phyloP scores from a whole-genome alignment of 331 rosid species.

The Rosa hybrid region DNA sequence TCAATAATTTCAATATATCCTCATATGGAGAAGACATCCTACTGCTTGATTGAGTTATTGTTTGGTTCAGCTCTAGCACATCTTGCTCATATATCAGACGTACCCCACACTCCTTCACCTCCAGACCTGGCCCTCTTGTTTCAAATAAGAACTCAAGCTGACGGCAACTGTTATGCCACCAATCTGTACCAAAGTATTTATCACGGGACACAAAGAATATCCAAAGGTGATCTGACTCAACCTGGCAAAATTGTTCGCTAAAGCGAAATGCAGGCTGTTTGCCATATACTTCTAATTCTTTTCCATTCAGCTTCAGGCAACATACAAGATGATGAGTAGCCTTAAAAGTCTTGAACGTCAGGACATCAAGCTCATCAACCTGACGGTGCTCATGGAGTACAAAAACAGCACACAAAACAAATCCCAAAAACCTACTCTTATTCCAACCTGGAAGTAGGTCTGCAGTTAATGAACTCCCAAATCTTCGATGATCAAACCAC shows the following conservation, averaged over 20 bases:
- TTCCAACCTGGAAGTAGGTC: not conserved
- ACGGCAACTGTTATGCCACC: not conserved
- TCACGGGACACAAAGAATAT: not conserved
- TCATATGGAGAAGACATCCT: not conserved
- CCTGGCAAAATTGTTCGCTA: not conserved
- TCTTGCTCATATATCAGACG: not conserved
- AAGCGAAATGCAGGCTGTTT: not conserved
- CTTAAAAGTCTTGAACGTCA: not conserved
- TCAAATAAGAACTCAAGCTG: not conserved
- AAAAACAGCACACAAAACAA: slow-evolving; percentile 6
- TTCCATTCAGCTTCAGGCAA: not conserved
- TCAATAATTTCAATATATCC: too few species aligned
- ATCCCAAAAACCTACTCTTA: not conserved
- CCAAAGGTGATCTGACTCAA: slow-evolving; percentile 9
- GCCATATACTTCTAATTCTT: not conserved
- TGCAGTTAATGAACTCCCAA: not conserved
- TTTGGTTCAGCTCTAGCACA: not conserved
- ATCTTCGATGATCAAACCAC: not conserved
- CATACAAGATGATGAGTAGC: slow-evolving; percentile 4
- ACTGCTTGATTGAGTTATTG: not conserved
- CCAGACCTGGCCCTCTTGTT: not conserved
- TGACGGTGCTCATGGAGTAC: not conserved
- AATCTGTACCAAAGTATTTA: not conserved
- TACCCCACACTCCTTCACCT: not conserved
- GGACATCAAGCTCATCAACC: not conserved